These are phyloP conservation scores for Ceratocystis ficicola DNA, from an alignment of 2,329 filamentous ascomycete species.

Conservation along the genomic window DNA sequence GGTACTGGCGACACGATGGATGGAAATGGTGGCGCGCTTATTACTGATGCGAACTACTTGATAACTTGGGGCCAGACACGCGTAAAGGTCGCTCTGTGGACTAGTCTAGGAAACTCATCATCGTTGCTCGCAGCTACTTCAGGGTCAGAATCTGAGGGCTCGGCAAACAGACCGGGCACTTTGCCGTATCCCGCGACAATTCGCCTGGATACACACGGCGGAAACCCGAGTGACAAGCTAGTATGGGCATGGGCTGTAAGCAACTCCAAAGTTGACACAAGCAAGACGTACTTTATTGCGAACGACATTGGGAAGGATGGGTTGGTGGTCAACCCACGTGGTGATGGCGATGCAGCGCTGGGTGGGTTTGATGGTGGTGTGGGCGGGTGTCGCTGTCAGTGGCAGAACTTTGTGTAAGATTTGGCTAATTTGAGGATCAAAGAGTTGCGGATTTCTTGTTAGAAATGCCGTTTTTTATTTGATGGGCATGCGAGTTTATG, in stretches of 20 bases:
- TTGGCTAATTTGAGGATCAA: background rate
- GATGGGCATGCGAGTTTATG: too few relatives aligned
- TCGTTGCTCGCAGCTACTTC: conserved; percentile 30
- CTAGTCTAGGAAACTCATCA: conserved; percentile 35
- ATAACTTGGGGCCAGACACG: conserved; percentile 50
- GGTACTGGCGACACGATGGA: conserved; percentile 34
- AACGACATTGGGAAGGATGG: conserved; percentile 43
- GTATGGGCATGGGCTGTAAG: conserved; percentile 43
- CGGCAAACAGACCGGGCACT: conserved; percentile 38
- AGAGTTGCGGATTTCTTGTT: conserved; percentile 3
- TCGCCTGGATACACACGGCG: conserved; percentile 51
- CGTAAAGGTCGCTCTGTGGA: conserved; percentile 56
- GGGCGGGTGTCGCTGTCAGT: conserved; percentile 50
- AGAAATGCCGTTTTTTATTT: background rate
- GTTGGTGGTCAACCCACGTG: conserved; percentile 41
- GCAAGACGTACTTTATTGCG: conserved; percentile 34
- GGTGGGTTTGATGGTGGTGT: conserved; percentile 53
- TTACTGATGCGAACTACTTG: conserved; percentile 42
- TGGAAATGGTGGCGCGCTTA: conserved; percentile 39
- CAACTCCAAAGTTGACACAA: conserved; percentile 35
- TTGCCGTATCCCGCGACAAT: conserved; percentile 54
- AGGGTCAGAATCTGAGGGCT: conserved; percentile 26
- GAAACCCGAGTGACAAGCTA: conserved; percentile 40
- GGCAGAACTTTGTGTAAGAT: conserved; percentile 37
- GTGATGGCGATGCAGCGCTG: conserved; percentile 34